Percentiles rank a stretch among this genome's conserved stretches.
Evolutionary conservation across 2,329 filamentous ascomycete genomes (phyloP).

Genomic region (Alternaria metachromatica): DNA sequence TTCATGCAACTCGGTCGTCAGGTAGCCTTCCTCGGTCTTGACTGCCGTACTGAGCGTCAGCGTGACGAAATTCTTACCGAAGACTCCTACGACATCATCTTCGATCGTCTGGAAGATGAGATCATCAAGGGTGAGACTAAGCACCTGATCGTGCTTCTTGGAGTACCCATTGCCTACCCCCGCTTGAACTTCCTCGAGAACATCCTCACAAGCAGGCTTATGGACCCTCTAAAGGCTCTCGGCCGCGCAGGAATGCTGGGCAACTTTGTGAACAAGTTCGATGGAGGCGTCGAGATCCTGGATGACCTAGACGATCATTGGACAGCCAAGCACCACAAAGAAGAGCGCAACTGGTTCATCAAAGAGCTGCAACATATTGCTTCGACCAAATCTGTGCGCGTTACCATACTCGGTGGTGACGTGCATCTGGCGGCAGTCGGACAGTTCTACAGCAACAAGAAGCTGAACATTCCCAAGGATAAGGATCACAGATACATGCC

Average conservation of each 20-base stretch:
- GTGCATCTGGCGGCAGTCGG: slow-evolving; percentile 92
- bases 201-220: slow-evolving; percentile 78
- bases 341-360: slow-evolving; percentile 83
- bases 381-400: slow-evolving; percentile 86
- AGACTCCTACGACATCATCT: slow-evolving; percentile 83
- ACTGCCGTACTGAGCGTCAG: slow-evolving; percentile 89
- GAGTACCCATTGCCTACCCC: slow-evolving; percentile 65
- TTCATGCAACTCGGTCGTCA: slow-evolving; percentile 84
- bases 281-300: slow-evolving; percentile 88
- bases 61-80: slow-evolving; percentile 80
- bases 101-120: slow-evolving; percentile 82
- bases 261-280: slow-evolving; percentile 82
- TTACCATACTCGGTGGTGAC: slow-evolving; percentile 93
- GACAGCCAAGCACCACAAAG: slow-evolving; percentile 94
- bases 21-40: slow-evolving; percentile 82
- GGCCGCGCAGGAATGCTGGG: slow-evolving; percentile 82
- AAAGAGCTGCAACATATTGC: slow-evolving; percentile 93
- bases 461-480: slow-evolving; percentile 75
- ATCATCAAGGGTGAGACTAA: slow-evolving; percentile 84
- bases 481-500: slow-evolving; percentile 96
- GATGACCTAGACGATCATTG: slow-evolving; percentile 96
- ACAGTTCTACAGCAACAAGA: slow-evolving; percentile 93
- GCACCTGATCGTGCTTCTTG: slow-evolving; percentile 86
- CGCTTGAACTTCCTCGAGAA: slow-evolving; percentile 66
- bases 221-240: slow-evolving; percentile 89